Evolutionary conservation across 2,329 filamentous ascomycete species (phyloP), one percentile per base, ranked within the genome.

Genomic region (Trichophyton verrucosum): DNA sequence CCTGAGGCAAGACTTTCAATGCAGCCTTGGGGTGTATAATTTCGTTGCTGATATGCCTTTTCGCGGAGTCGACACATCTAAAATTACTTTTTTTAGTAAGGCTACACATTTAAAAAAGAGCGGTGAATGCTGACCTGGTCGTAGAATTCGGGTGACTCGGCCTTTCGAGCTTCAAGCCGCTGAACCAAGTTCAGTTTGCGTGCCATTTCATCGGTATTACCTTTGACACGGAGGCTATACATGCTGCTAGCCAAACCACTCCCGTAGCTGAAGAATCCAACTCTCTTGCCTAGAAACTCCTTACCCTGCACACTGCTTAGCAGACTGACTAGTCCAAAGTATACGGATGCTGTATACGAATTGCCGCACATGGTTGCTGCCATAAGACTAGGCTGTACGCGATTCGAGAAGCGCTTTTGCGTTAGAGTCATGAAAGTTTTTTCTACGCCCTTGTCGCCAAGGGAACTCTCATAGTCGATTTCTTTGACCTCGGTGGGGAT

Each of bases 11-110:
- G 81, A 66, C 82, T 87, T 56, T 87, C 86, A 30, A 80, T 70
- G 58, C 15, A 84, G 62, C 89, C 89, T 68, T 80, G 74, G 63
- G 89, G 89, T 65, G 78, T 83, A 77, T 83, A 94, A 78, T 84
- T 78, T 80, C 91, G 92, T 80, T 91, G 82, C 65, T 92, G 80
- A 74, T 94, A 89, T 60, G 88, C 89, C 76, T 90, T 82, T 77
- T 92, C 87, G 72, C 89, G 87, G 67, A 92, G 81, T 61, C 86
- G 78, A 76, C 89, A 92, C 81, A 91, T 87, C 84, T 88, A 64
- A 9, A 15, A 27, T 11, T 11, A 42, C 20, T 20, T 15, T 15
- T n/a, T 22, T 44, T 17, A 17, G 11, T 2, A 3, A 44, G n/a
- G 15, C n/a, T 17, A n/a, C 4, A 8, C n/a, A 44, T n/a, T 44